Evolutionary conservation across 148 eudicot species (phyloP).

Genomic region (Arctostaphylos glauca): DNA sequence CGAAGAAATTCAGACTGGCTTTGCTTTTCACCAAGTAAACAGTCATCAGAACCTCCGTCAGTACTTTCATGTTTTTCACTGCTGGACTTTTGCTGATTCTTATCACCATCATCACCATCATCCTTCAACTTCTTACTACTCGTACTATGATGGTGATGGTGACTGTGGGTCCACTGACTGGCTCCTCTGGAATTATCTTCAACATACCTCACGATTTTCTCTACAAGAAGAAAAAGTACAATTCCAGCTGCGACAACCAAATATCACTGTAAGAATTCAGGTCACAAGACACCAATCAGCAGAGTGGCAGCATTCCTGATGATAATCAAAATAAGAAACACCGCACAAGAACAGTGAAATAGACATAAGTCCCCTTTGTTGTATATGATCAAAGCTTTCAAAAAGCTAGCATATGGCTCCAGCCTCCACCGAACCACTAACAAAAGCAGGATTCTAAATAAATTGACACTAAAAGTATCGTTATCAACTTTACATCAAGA

Average conservation of each 20-base stretch:
- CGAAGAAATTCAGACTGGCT: conserved; percentile 39
- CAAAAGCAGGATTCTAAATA: too few species aligned
- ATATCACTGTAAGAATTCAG: conserved; percentile 16
- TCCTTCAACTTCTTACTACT: conserved; percentile 49
- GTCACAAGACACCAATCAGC: conserved; percentile 2
- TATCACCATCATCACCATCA: conserved; percentile 36
- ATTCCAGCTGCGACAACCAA: conserved; percentile 75
- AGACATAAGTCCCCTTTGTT: too few species aligned
- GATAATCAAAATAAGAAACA: neutral
- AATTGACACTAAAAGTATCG: too few species aligned
- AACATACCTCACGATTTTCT: conserved; percentile 84
- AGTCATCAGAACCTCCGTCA: conserved; percentile 30
- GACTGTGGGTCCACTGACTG: conserved; percentile 47
- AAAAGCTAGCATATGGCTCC: too few species aligned
- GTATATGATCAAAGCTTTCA: too few species aligned
- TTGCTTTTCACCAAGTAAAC: conserved; percentile 29
- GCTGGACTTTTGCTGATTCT: conserved; percentile 21
- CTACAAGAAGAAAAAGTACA: conserved; percentile 81
- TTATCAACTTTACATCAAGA: too few species aligned
- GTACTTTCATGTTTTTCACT: conserved; percentile 19
- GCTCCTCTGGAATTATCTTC: conserved; percentile 69
- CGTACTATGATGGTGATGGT: conserved; percentile 64
- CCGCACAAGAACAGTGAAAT: neutral
- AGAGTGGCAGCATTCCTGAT: neutral
- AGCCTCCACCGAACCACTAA: too few species aligned